phyloP scores from a whole-genome alignment of 768 basidiomycete species.

The Lentinula edodes region DNA sequence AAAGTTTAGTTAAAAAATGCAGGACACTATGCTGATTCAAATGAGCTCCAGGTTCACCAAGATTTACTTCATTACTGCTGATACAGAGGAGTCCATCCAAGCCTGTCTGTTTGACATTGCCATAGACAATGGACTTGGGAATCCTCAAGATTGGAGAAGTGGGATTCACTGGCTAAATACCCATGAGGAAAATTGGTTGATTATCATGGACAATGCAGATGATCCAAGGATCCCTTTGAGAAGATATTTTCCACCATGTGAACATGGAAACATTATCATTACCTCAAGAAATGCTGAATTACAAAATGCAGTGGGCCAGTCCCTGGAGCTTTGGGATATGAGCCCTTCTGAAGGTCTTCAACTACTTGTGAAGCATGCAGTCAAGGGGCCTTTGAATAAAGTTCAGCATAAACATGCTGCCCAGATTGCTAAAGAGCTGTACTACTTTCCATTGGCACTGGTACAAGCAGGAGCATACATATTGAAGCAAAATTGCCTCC shows the following conservation, averaged over 20 bases:
- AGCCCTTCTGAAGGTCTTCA: background rate
- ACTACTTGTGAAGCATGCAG: background rate
- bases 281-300: conserved; percentile 4
- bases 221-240: background rate
- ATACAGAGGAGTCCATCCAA: background rate
- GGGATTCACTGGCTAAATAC: background rate
- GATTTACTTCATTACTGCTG: background rate
- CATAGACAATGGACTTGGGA: background rate
- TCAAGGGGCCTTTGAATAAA: background rate
- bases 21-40: too few relatives aligned
- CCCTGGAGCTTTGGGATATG: background rate
- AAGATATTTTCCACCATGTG: background rate
- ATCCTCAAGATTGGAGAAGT: background rate
- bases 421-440: background rate
- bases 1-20: background rate
- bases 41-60: background rate
- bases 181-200: conserved; percentile 7
- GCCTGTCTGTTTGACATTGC: background rate
- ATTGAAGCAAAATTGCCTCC: background rate
- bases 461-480: conserved; percentile 5
- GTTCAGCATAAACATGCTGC: background rate
- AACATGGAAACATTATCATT: conserved; percentile 10
- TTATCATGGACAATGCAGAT: conserved; percentile 11
- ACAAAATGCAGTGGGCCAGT: background rate
- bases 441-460: background rate